Percentiles rank a stretch among this genome's conserved stretches.
These are phyloP conservation scores for Noccaea caerulescens DNA, from an alignment of 345 rosid genomes.

Conservation along the genomic window DNA sequence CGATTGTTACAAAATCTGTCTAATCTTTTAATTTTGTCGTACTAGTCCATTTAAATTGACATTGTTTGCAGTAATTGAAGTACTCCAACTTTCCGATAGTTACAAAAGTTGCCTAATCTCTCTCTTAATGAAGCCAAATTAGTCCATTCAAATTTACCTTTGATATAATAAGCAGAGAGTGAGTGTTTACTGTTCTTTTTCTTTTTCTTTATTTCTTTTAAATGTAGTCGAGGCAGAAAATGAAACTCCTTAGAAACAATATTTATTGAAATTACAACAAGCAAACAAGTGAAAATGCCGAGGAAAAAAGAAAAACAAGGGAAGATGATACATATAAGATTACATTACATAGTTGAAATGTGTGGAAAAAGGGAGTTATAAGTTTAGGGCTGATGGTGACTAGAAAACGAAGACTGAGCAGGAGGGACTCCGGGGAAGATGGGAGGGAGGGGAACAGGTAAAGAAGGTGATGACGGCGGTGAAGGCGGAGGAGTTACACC, in stretches of 20 bases:
- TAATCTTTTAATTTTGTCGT: neutral
- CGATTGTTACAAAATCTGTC: neutral
- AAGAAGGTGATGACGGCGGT: constrained; percentile 34
- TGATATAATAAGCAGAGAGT: no score
- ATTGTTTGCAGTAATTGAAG: neutral
- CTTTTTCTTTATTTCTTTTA: no score
- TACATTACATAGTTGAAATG: constrained; percentile 8
- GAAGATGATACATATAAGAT: constrained; percentile 30
- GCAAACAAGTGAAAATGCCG: constrained; percentile 22
- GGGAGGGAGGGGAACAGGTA: constrained; percentile 38
- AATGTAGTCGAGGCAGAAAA: neutral
- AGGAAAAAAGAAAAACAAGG: neutral
- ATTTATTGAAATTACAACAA: constrained; percentile 33
- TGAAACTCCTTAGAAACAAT: neutral
- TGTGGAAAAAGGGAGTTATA: neutral
- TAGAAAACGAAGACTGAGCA: constrained; percentile 44
- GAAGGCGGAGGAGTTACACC: constrained; percentile 47
- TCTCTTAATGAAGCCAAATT: neutral
- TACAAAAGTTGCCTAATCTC: constrained; percentile 7
- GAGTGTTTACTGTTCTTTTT: no score
- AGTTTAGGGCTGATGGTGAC: constrained; percentile 34
- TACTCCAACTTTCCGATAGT: neutral
- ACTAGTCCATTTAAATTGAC: neutral
- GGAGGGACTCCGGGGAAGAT: constrained; percentile 51
- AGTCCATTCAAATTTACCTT: neutral